Evolutionary conservation across 768 basidiomycete genomes (phyloP).

Genomic region (Mycena albidolilacea): DNA sequence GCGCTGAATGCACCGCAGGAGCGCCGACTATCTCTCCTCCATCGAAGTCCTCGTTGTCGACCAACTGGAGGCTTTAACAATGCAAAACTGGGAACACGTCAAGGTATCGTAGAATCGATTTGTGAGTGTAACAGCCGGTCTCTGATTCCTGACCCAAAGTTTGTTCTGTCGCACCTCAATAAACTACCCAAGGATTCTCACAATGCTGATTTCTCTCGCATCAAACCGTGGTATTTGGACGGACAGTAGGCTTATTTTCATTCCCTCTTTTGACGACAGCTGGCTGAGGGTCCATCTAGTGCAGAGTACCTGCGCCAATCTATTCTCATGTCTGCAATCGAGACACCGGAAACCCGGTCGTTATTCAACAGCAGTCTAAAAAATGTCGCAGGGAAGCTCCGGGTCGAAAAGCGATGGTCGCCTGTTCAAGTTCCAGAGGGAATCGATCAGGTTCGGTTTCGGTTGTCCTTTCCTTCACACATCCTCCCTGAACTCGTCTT

Average conservation of each 20-base stretch:
- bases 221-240: slow-evolving; percentile 98
- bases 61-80: slow-evolving; percentile 91
- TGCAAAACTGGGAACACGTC: slow-evolving; percentile 99
- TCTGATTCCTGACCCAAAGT: slow-evolving; percentile 61
- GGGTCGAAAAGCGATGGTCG: slow-evolving; percentile 76
- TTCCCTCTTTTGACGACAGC: background rate
- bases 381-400: slow-evolving; percentile 89
- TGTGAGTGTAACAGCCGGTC: background rate
- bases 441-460: slow-evolving; percentile 74
- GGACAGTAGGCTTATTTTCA: slow-evolving; percentile 75
- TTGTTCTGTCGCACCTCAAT: slow-evolving; percentile 88
- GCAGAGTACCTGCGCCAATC: slow-evolving; percentile 91
- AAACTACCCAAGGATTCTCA: slow-evolving; percentile 93
- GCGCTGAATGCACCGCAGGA: slow-evolving; percentile 58
- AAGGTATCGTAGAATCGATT: slow-evolving; percentile 66
- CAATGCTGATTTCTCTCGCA: slow-evolving; percentile 95
- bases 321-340: slow-evolving; percentile 88
- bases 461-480: slow-evolving; percentile 38
- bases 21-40: slow-evolving; percentile 92
- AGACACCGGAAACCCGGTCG: slow-evolving; percentile 89
- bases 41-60: slow-evolving; percentile 94
- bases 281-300: slow-evolving; percentile 55
- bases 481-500: background rate
- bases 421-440: slow-evolving; percentile 88
- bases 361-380: slow-evolving; percentile 82